Evolutionary conservation across 192 early-diverging fungal genomes (phyloP).

Genomic region (Coemansia sp.): DNA sequence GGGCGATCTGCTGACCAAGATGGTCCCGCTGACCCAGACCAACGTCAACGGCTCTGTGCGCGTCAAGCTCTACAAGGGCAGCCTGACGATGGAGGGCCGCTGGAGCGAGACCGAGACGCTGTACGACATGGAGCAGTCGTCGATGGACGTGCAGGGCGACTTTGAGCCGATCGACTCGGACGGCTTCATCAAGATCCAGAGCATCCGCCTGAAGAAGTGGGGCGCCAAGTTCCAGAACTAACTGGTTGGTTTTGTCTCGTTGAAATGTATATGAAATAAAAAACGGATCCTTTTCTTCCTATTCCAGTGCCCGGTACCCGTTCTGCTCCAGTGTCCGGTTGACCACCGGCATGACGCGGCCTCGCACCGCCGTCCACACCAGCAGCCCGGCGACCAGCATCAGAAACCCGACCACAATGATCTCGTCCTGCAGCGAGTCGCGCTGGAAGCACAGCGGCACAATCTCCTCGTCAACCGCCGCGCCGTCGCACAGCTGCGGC

Average conservation of each 20-base stretch:
- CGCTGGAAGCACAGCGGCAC: slow-evolving; percentile 51
- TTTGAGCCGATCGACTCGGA: slow-evolving; percentile 90
- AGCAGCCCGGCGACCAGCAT: slow-evolving; percentile 37
- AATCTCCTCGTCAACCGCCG: slow-evolving; percentile 47
- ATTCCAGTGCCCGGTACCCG: slow-evolving; percentile 6
- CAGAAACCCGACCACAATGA: slow-evolving; percentile 42
- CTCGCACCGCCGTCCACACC: slow-evolving; percentile 35
- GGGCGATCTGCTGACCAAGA: slow-evolving; percentile 81
- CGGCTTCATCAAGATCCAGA: slow-evolving; percentile 97
- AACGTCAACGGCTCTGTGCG: slow-evolving; percentile 89
- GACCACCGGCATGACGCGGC: slow-evolving; percentile 22
- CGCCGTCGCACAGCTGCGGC: slow-evolving; percentile 48
- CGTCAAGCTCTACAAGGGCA: slow-evolving; percentile 97
- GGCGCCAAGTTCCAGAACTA: slow-evolving; percentile 47
- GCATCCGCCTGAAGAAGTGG: slow-evolving; percentile 92
- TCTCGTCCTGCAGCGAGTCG: slow-evolving; percentile 50
- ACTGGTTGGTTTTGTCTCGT: not conserved
- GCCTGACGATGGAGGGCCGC: slow-evolving; percentile 83
- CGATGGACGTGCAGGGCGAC: slow-evolving; percentile 91
- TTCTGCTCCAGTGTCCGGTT: slow-evolving; percentile 38
- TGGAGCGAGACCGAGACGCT: slow-evolving; percentile 75
- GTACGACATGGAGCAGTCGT: slow-evolving; percentile 93
- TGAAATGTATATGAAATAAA: not conserved
- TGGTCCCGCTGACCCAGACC: slow-evolving; percentile 77
- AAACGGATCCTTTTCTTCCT: not conserved